Percentiles rank a stretch among this genome's conserved stretches.
Conservation (phyloP, 495 filamentous ascomycete species). For the Echria macrotheca region DNA sequence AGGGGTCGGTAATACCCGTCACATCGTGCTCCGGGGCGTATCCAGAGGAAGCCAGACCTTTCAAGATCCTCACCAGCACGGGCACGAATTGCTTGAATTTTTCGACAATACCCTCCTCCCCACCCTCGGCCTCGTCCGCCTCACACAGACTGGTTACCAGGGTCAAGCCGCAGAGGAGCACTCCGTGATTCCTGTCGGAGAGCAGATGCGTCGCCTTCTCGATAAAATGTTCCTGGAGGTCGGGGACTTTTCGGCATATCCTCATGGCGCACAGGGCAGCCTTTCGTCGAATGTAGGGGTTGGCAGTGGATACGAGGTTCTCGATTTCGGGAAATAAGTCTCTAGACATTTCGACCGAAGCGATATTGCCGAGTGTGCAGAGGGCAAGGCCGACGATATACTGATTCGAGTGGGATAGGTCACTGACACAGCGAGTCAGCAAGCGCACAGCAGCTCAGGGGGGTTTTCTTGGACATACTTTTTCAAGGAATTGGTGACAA, state of each 20-base stretch:
- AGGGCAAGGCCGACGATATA: conserved; percentile 96
- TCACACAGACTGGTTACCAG: conserved; percentile 90
- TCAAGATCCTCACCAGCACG: conserved; percentile 80
- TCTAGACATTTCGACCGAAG: conserved; percentile 96
- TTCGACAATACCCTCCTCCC: conserved; percentile 78
- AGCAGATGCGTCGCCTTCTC: conserved; percentile 89
- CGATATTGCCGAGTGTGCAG: conserved; percentile 94
- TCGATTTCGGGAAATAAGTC: conserved; percentile 96
- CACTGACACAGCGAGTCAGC: conserved; percentile 53
- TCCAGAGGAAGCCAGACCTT: conserved; percentile 85
- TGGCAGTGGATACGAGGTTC: conserved; percentile 79
- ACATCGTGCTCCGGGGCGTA: conserved; percentile 98
- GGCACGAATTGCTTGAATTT: conserved; percentile 78
- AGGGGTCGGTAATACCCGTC: conserved; percentile 97
- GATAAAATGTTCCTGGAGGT: conserved; percentile 93
- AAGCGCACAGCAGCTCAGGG: background rate
- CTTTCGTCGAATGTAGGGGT: conserved; percentile 95
- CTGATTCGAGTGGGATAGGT: conserved; percentile 94
- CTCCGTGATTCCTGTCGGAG: conserved; percentile 88
- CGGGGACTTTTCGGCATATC: conserved; percentile 95
- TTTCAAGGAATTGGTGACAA: conserved; percentile 95
- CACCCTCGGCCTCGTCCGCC: conserved; percentile 83
- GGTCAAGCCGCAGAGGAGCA: conserved; percentile 86
- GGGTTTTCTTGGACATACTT: conserved; percentile 54
- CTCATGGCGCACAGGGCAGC: conserved; percentile 99